A percentile compares a stretch with the other conserved stretches of the same genome.
Conservation (phyloP, 441 rosid genomes). For the Corymbia citriodora region DNA sequence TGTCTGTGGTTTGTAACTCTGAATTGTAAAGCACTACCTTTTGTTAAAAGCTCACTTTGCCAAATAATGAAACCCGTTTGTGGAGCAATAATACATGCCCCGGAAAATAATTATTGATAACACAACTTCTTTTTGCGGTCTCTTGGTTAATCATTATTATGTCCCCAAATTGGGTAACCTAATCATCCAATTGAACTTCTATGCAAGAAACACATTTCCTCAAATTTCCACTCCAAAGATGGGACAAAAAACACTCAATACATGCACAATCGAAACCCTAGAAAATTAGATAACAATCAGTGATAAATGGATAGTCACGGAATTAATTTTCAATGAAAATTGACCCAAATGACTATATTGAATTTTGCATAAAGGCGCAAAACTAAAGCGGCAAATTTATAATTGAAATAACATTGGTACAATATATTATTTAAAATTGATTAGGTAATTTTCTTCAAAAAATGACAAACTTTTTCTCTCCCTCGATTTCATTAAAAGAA, state of each 20-base stretch:
- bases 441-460: too few relatives aligned
- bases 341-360: background rate
- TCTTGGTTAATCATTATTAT: background rate
- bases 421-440: too few relatives aligned
- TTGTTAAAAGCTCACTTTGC: background rate
- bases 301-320: accelerated
- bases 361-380: background rate
- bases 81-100: background rate
- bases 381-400: background rate
- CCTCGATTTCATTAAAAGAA: too few relatives aligned
- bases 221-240: background rate
- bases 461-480: too few relatives aligned
- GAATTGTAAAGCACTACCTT: background rate
- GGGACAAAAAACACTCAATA: background rate
- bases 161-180: background rate
- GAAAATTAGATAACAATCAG: background rate
- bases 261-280: background rate
- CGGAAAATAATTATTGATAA: background rate
- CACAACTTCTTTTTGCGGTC: background rate
- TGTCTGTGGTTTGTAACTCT: background rate
- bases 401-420: too few relatives aligned
- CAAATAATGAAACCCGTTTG: background rate
- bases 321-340: accelerated
- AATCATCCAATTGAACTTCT: background rate
- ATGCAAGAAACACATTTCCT: background rate